These are phyloP conservation scores for Acanthamoeba lenticulata DNA, from an alignment of 208 protist genomes.

Conservation along the genomic window DNA sequence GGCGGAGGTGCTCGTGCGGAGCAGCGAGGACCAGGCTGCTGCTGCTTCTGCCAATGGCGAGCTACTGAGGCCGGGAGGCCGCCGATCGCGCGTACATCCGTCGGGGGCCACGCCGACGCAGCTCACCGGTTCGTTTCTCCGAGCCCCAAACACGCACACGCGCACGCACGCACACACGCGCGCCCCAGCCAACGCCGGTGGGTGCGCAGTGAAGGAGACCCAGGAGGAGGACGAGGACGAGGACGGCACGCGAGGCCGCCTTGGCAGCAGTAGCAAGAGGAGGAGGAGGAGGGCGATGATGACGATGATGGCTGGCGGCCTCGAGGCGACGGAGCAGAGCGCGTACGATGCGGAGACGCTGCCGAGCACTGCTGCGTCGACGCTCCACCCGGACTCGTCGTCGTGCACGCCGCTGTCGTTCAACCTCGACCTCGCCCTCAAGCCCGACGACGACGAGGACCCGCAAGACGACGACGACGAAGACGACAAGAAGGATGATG, in stretches of 20 bases:
- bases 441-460: no score
- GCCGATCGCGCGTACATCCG: no score
- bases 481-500: not conserved
- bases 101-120: no score
- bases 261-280: no score
- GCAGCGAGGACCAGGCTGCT: conserved; percentile 3
- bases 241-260: no score
- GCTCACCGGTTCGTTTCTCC: not conserved
- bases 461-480: not conserved
- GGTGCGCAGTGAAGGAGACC: not conserved
- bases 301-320: not conserved
- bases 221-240: not conserved
- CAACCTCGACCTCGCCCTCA: conserved; percentile 18
- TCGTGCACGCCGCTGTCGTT: not conserved
- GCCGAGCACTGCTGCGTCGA: not conserved
- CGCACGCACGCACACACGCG: not conserved
- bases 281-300: no score
- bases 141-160: not conserved
- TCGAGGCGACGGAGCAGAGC: not conserved
- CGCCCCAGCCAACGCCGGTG: not conserved
- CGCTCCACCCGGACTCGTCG: not conserved
- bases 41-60: not conserved
- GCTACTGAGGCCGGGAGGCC: no score
- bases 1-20: not conserved
- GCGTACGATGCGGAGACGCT: not conserved